phyloP scores from a whole-genome alignment of 2,329 filamentous ascomycete species.

The Botrytis paeoniae region DNA sequence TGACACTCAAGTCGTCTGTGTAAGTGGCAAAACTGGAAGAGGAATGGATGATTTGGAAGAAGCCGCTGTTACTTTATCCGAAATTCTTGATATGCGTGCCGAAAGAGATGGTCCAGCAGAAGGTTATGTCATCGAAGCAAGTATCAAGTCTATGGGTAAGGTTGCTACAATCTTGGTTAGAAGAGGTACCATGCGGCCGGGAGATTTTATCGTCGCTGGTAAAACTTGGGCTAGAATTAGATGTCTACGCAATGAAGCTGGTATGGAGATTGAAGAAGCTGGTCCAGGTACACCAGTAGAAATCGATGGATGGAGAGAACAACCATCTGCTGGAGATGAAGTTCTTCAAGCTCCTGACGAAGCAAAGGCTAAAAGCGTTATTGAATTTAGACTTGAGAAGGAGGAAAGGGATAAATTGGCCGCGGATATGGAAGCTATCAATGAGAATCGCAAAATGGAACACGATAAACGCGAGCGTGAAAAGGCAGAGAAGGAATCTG shows the following conservation, averaged over 20 bases:
- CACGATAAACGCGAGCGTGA: slow-evolving; percentile 62
- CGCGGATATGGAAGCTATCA: slow-evolving; percentile 73
- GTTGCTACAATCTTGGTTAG: slow-evolving; percentile 87
- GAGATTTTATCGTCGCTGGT: slow-evolving; percentile 84
- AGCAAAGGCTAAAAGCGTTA: slow-evolving; percentile 71
- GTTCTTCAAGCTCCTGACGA: slow-evolving; percentile 81
- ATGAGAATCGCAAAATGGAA: slow-evolving; percentile 56
- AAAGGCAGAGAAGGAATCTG: slow-evolving; percentile 48
- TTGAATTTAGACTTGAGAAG: slow-evolving; percentile 72
- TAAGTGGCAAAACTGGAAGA: slow-evolving; percentile 89
- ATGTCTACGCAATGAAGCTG: slow-evolving; percentile 79
- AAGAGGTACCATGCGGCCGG: slow-evolving; percentile 76
- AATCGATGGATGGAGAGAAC: slow-evolving; percentile 89
- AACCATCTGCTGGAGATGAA: slow-evolving; percentile 81
- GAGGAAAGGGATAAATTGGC: slow-evolving; percentile 64
- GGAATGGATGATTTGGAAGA: slow-evolving; percentile 94
- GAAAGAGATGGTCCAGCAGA: slow-evolving; percentile 75
- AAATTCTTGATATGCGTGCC: slow-evolving; percentile 86
- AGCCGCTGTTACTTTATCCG: slow-evolving; percentile 78
- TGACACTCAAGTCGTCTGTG: slow-evolving; percentile 85
- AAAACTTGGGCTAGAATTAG: slow-evolving; percentile 86
- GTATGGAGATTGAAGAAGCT: slow-evolving; percentile 66
- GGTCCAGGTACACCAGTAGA: slow-evolving; percentile 87
- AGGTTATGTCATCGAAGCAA: slow-evolving; percentile 91
- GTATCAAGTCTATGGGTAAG: slow-evolving; percentile 79